Percentiles rank a stretch among this genome's conserved stretches.
phyloP scores from a whole-genome alignment of 2,329 filamentous ascomycete genomes.

The Colletotrichum sp. region DNA sequence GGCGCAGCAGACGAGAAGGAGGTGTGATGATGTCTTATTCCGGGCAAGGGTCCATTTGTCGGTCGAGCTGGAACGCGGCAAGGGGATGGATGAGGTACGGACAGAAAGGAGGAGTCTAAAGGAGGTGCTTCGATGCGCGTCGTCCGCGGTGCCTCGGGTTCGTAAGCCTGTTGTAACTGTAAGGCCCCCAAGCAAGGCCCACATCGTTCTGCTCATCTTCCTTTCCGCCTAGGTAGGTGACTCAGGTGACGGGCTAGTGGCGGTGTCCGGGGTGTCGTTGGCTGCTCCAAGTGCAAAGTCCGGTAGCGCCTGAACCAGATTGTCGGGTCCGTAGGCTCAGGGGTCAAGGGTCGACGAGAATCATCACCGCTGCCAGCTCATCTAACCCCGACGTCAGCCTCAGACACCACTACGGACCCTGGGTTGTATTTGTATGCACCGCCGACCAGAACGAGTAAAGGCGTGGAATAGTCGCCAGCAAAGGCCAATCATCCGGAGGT shows the following conservation, averaged over 20 bases:
- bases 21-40: neutral
- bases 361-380: slow-evolving; percentile 12
- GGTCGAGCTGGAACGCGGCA: neutral
- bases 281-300: neutral
- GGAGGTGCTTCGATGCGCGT: neutral
- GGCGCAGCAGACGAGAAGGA: neutral
- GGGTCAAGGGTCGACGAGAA: slow-evolving; percentile 18
- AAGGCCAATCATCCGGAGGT: slow-evolving; percentile 1
- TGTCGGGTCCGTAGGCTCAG: slow-evolving; percentile 16
- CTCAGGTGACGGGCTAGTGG: slow-evolving; percentile 15
- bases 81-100: neutral
- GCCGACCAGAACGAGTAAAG: slow-evolving; percentile 15
- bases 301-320: slow-evolving; percentile 16
- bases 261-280: slow-evolving; percentile 7
- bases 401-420: slow-evolving; percentile 12
- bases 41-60: neutral
- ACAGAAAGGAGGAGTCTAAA: neutral
- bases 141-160: neutral
- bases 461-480: neutral
- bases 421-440: slow-evolving; percentile 4
- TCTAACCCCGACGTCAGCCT: slow-evolving; percentile 19
- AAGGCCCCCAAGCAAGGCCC: neutral
- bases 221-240: neutral
- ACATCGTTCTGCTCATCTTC: slow-evolving; percentile 5
- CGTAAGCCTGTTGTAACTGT: neutral